A percentile compares a stretch with the other conserved stretches of the same genome.
Evolutionary conservation across 2,329 filamentous ascomycete species (phyloP).

Genomic region (Cercospora berteroae): DNA sequence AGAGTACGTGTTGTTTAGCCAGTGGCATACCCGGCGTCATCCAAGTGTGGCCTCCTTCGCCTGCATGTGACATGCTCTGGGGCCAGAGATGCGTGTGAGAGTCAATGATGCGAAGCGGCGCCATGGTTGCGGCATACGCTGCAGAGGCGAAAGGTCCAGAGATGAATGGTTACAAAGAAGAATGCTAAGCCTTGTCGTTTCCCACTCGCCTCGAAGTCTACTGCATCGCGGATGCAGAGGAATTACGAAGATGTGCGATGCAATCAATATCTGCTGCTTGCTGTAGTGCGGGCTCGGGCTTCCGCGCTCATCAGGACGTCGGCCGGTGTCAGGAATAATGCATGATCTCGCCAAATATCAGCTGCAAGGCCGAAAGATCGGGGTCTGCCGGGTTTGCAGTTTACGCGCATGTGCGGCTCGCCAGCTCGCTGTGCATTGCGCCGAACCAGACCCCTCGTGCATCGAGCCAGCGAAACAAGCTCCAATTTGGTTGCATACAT

Average conservation of each 20-base stretch:
- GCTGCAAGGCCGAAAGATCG: neutral
- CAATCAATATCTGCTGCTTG: neutral
- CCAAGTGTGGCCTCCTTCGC: constrained; percentile 66
- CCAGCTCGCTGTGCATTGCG: constrained; percentile 15
- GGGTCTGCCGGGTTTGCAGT: neutral
- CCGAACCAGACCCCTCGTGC: constrained; percentile 14
- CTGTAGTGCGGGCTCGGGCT: constrained; percentile 4
- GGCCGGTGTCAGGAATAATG: neutral
- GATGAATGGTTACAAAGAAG: neutral
- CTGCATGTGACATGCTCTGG: constrained; percentile 53
- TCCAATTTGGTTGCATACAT: neutral
- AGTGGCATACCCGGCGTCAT: constrained; percentile 59
- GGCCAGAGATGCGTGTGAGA: constrained; percentile 91
- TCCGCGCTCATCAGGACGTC: neutral
- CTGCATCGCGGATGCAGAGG: neutral
- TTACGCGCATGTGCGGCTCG: neutral
- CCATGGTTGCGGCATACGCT: neutral
- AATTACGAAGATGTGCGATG: neutral
- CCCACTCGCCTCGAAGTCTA: constrained; percentile 1
- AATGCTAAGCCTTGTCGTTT: neutral
- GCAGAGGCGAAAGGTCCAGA: neutral
- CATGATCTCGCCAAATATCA: neutral
- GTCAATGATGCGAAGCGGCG: constrained; percentile 63
- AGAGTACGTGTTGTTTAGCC: constrained; percentile 58
- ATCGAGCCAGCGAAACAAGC: constrained; percentile 5